Base-by-base conservation (phyloP, 257 asterid species). In the Eustoma russellianum region DNA sequence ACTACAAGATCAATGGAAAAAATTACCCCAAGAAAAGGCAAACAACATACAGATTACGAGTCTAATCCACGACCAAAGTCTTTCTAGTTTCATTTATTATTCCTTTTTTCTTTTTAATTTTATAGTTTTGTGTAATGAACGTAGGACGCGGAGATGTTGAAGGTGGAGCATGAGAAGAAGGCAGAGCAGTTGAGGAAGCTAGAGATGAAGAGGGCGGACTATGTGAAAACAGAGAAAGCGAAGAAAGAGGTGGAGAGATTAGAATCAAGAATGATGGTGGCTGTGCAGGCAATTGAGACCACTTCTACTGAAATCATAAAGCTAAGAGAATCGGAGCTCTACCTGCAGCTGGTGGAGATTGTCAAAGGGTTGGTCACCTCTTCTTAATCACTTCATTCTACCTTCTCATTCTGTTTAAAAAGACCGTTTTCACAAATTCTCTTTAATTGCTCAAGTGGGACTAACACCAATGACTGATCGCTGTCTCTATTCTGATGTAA, bases 161-260 rank as follows among this genome's bases (percentile, higher is more conserved):
- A 83, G 63, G 28, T 77, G 66, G 97, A 92, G 68, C 95, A 81
- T 63, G 95, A 81, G 70, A 92, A 80, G 57, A 88, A 73, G 70
- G 74, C 74, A 15, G 74, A 67, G 34, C 66, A 76, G 5, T 64
- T 86, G 5, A 79, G 93, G 76, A 92, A 81, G 82, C 72, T 88
- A 45, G 97, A 92, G 75, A 69, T 85, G 88, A 85, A 78, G 78
- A 85, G 74, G 57, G 93, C 85, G 13, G 94, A 92, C 46, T 85
- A 88, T 65, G 73, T 88, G 33, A 92, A 83, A 74, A 79, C 83
- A 1, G 97, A 92, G 81, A 88, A 83, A 74, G 88, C 95, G 9
- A 85, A 85, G 69, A 92, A 92, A 58, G 99, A 92, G 66, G 91
- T 88, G 0, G 99, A 88, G 74, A 92, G 79, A 60, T 70, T 92